Evolutionary conservation across 1,284 basidiomycete species (phyloP).

Genomic region (Malassezia sympodialis): DNA sequence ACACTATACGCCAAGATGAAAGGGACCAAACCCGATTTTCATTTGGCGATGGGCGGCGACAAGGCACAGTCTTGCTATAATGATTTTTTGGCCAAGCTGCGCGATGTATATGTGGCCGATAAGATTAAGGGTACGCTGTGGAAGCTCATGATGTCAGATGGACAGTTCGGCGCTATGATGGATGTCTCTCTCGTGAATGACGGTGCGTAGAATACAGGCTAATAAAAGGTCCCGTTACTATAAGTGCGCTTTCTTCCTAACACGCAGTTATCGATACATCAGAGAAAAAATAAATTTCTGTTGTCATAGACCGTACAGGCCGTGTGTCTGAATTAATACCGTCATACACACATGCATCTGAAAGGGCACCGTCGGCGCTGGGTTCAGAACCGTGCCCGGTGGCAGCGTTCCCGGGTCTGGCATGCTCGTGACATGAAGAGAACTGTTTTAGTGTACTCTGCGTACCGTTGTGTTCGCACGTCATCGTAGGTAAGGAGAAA

Average conservation of each 20-base stretch:
- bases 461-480: slow-evolving; percentile 6
- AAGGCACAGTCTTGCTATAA: slow-evolving; percentile 31
- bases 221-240: slow-evolving; percentile 12
- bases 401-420: neutral
- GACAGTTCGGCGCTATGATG: slow-evolving; percentile 46
- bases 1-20: slow-evolving; percentile 40
- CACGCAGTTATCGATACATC: slow-evolving; percentile 29
- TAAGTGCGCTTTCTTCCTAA: slow-evolving; percentile 3
- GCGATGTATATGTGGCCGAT: slow-evolving; percentile 22
- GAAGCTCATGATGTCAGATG: slow-evolving; percentile 19
- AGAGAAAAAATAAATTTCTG: slow-evolving; percentile 23
- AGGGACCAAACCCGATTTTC: slow-evolving; percentile 45
- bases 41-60: slow-evolving; percentile 32
- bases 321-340: neutral
- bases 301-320: slow-evolving; percentile 1
- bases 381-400: neutral
- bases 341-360: neutral
- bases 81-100: slow-evolving; percentile 25
- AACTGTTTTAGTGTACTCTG: neutral
- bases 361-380: neutral
- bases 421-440: neutral
- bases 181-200: slow-evolving; percentile 41
- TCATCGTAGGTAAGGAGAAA: slow-evolving; percentile 4
- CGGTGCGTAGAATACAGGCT: slow-evolving; percentile 13
- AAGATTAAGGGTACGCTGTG: slow-evolving; percentile 22